Percentiles rank a stretch among this genome's conserved stretches.
These are phyloP conservation scores for Taphrina deformans DNA, from an alignment of 1,139 yeast species.

Conservation along the genomic window DNA sequence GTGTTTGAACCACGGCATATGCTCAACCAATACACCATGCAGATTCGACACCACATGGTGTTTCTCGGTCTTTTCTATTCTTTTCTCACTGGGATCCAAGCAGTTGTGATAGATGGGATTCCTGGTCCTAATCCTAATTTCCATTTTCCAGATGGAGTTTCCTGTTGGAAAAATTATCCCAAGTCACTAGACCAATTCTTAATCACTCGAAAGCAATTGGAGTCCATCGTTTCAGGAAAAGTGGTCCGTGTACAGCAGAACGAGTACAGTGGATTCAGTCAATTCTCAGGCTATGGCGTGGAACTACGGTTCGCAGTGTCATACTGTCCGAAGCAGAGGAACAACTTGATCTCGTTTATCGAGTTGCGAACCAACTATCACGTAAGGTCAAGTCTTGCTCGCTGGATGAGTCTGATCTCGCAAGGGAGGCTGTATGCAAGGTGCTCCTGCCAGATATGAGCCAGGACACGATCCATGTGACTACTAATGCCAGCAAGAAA, in stretches of 20 bases:
- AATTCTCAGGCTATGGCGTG: background rate
- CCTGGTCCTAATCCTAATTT: background rate
- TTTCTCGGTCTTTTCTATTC: background rate
- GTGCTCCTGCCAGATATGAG: no score
- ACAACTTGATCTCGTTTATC: background rate
- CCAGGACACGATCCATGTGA: no score
- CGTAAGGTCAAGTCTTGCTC: no score
- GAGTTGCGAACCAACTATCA: background rate
- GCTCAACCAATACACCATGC: no score
- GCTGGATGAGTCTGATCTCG: no score
- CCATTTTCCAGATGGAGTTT: background rate
- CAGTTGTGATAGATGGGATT: background rate
- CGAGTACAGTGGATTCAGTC: background rate
- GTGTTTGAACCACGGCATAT: no score
- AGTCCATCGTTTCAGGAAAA: background rate
- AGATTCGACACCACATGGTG: no score
- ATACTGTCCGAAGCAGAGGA: background rate
- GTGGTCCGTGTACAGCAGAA: background rate
- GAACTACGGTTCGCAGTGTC: background rate
- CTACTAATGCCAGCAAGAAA: no score
- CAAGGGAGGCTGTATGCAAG: no score
- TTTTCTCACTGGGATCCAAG: background rate
- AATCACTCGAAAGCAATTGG: background rate
- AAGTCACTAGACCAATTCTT: background rate
- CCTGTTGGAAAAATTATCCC: background rate